Evolutionary conservation across 768 basidiomycete genomes (phyloP).

Genomic region (Pleurotus sapidus): DNA sequence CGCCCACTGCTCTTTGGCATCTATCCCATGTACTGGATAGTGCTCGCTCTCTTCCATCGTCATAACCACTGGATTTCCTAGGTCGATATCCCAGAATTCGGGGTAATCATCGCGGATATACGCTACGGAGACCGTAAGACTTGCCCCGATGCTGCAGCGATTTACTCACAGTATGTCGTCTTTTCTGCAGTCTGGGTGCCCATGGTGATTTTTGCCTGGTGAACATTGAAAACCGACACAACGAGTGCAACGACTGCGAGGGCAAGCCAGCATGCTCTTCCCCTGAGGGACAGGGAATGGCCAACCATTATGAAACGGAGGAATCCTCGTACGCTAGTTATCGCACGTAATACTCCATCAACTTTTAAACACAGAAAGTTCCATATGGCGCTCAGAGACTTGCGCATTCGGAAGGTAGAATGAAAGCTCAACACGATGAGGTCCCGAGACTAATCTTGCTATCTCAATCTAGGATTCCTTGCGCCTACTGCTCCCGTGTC

Average conservation of each 20-base stretch:
- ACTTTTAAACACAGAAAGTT: too few relatives aligned
- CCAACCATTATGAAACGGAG: too few relatives aligned
- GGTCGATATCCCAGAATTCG: constrained; percentile 17
- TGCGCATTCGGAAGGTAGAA: too few relatives aligned
- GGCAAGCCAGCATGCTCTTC: background rate
- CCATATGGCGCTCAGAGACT: too few relatives aligned
- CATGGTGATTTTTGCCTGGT: background rate
- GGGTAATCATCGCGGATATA: constrained; percentile 28
- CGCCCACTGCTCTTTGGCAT: constrained; percentile 24
- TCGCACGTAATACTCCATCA: too few relatives aligned
- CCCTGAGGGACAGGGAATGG: too few relatives aligned
- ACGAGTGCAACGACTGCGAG: background rate
- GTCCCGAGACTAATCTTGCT: too few relatives aligned
- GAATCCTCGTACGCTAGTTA: too few relatives aligned
- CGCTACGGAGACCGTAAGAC: constrained; percentile 13
- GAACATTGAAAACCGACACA: background rate
- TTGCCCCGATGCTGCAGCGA: background rate
- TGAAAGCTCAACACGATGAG: too few relatives aligned
- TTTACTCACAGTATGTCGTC: background rate
- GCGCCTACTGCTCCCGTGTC: too few relatives aligned
- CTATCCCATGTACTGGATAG: constrained; percentile 20
- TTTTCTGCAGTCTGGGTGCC: background rate
- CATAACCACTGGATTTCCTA: constrained; percentile 14
- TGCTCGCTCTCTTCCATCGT: constrained; percentile 26
- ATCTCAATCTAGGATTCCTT: too few relatives aligned